A percentile compares a stretch with the other conserved stretches of the same genome.
Evolutionary conservation across 257 asterid genomes (phyloP).

Genomic region (Nicotiana attenuata): DNA sequence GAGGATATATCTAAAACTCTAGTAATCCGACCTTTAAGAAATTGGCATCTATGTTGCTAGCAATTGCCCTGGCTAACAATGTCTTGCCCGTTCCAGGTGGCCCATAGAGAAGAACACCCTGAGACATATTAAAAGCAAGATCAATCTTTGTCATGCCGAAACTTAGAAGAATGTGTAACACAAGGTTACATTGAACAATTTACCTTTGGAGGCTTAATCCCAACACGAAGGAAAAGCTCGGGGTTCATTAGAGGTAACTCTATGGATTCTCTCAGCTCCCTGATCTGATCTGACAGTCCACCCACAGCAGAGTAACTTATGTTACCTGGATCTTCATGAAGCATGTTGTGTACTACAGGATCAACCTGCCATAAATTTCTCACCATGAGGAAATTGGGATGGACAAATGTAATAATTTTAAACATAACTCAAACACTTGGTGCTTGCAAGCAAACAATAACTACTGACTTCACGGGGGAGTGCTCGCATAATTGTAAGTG

Average conservation of each 20-base stretch:
- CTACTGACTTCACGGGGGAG: constrained; percentile 90
- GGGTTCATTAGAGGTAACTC: constrained; percentile 95
- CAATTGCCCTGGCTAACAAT: constrained; percentile 92
- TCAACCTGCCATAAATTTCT: constrained; percentile 59
- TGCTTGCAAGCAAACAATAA: not conserved
- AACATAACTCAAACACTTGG: not conserved
- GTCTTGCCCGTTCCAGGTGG: constrained; percentile 99
- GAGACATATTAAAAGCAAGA: constrained; percentile 16
- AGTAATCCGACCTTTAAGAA: constrained; percentile 62
- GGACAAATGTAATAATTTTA: not conserved
- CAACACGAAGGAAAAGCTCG: constrained; percentile 90
- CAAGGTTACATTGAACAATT: constrained; percentile 1
- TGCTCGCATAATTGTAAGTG: constrained; percentile 95
- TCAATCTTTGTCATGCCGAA: not conserved
- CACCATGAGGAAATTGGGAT: not conserved
- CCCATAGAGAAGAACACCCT: constrained; percentile 99
- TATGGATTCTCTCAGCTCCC: constrained; percentile 92
- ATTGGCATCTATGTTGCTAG: constrained; percentile 95
- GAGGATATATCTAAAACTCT: not conserved
- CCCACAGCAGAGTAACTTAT: constrained; percentile 97
- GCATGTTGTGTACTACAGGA: constrained; percentile 96
- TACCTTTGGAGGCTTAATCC: constrained; percentile 95
- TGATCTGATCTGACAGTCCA: constrained; percentile 88
- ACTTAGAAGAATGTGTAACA: not conserved
- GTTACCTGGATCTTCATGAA: constrained; percentile 98